These are phyloP conservation scores for Cyclocybe cylindracea DNA, from an alignment of 768 basidiomycete species.

Conservation along the genomic window DNA sequence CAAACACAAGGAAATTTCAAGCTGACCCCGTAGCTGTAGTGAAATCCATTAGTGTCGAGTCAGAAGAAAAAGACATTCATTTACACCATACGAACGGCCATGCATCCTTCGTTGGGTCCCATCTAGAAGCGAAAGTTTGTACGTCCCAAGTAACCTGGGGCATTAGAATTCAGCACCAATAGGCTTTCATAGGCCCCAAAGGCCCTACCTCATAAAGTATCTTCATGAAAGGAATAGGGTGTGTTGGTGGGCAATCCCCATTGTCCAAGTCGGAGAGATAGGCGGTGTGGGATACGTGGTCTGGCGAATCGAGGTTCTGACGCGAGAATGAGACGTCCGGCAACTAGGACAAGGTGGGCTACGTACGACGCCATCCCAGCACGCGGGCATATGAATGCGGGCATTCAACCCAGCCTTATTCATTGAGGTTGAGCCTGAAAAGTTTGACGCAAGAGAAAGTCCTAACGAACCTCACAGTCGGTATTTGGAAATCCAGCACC, in stretches of 20 bases:
- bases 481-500: constrained; percentile 43
- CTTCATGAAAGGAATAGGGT: constrained; percentile 40
- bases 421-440: not conserved
- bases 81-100: constrained; percentile 43
- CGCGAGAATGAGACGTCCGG: not conserved
- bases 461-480: constrained; percentile 36
- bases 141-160: constrained; percentile 40
- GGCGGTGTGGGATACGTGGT: constrained; percentile 37
- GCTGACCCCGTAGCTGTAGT: constrained; percentile 38
- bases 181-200: not conserved
- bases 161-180: not conserved
- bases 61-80: not conserved
- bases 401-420: constrained; percentile 33
- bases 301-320: constrained; percentile 40
- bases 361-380: constrained; percentile 41
- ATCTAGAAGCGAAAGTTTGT: constrained; percentile 31
- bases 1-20: not conserved
- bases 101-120: constrained; percentile 30
- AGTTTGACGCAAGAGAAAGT: not conserved
- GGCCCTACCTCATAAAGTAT: constrained; percentile 35
- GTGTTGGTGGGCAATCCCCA: constrained; percentile 36
- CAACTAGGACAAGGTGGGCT: not conserved
- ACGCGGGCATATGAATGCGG: constrained; percentile 40
- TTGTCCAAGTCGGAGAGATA: constrained; percentile 37
- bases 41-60: not conserved